Evolutionary conservation across 139 green algal species (phyloP), one percentile per base, ranked within the genome.

Genomic region (Zygnema cylindricum): DNA sequence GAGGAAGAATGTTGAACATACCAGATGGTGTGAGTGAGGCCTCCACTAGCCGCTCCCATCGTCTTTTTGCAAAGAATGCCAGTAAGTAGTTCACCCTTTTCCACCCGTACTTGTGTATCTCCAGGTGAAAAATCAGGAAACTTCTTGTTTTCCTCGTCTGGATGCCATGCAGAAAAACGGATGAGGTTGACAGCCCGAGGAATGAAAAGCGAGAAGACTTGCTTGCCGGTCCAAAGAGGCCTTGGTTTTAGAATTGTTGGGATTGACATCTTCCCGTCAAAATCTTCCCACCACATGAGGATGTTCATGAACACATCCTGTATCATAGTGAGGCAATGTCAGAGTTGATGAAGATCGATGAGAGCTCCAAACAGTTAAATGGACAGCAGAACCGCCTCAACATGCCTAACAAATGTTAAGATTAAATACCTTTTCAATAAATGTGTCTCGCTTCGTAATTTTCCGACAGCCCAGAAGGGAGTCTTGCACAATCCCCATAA

Each of bases 401-500:
- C n/a, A n/a, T n/a, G n/a, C n/a, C n/a, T n/a, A n/a, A n/a, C n/a
- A n/a, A n/a, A n/a, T n/a, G n/a, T n/a, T n/a, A n/a, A n/a, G n/a
- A n/a, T n/a, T n/a, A n/a, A n/a, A n/a, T 41, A 85, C 87, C 90
- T 95, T 96, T 86, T 96, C 92, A 43, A 99, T 98, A 94, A 99
- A 99, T 2, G 95, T 98, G 94, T 99, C 97, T 16, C 97, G 95
- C 93, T 98, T 98, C 39, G 96, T 98, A 91, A 99, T 98, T 42
- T 98, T 93, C 42, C 96, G 94, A 86, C 87, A 96, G 23, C 94
- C 97, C 86, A 99, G 94, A 54, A 99, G 94, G 30, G 96, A 94
- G 93, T 99, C 97, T 92, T 99, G 96, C 92, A 99, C 97, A 83
- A 99, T 99, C 69, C 96, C 97, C 87, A 99, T 99, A 39, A 99